These are phyloP conservation scores for Fusarium nelsonii DNA, from an alignment of 2,329 filamentous ascomycete genomes.

Conservation along the genomic window DNA sequence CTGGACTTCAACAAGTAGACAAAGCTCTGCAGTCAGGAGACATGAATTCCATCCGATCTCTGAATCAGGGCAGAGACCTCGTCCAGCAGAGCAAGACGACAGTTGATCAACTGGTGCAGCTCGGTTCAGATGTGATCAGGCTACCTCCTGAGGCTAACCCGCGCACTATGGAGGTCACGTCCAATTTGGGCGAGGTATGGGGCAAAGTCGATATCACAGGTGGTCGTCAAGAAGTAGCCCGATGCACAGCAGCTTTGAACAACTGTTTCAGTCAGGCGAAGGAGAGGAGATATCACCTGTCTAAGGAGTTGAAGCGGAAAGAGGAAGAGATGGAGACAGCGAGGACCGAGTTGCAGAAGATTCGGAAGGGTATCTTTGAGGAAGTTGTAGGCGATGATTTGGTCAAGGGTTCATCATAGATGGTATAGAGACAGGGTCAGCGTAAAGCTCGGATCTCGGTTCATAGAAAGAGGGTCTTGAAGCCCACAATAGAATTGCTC, in stretches of 20 bases:
- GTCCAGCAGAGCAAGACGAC: slow-evolving; percentile 24
- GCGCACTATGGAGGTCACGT: slow-evolving; percentile 53
- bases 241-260: slow-evolving; percentile 51
- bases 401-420: slow-evolving; percentile 17
- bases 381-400: slow-evolving; percentile 28
- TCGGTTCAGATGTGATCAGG: slow-evolving; percentile 23
- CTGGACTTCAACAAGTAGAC: slow-evolving; percentile 55
- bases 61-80: slow-evolving; percentile 28
- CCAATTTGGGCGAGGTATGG: slow-evolving; percentile 59
- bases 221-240: slow-evolving; percentile 54
- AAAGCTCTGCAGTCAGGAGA: slow-evolving; percentile 55
- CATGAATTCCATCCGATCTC: slow-evolving; percentile 42
- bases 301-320: slow-evolving; percentile 49
- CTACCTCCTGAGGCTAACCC: slow-evolving; percentile 57
- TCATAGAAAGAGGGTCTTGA: background rate
- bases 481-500: slow-evolving; percentile 2
- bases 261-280: slow-evolving; percentile 52
- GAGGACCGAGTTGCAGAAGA: slow-evolving; percentile 57
- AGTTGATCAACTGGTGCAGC: slow-evolving; percentile 27
- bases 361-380: slow-evolving; percentile 56
- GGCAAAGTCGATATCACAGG: slow-evolving; percentile 66
- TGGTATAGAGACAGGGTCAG: background rate
- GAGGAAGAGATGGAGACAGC: slow-evolving; percentile 51
- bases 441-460: background rate
- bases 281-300: slow-evolving; percentile 47